Conservation (phyloP, 129 eudicot species). For the Saussurea involucrata region DNA sequence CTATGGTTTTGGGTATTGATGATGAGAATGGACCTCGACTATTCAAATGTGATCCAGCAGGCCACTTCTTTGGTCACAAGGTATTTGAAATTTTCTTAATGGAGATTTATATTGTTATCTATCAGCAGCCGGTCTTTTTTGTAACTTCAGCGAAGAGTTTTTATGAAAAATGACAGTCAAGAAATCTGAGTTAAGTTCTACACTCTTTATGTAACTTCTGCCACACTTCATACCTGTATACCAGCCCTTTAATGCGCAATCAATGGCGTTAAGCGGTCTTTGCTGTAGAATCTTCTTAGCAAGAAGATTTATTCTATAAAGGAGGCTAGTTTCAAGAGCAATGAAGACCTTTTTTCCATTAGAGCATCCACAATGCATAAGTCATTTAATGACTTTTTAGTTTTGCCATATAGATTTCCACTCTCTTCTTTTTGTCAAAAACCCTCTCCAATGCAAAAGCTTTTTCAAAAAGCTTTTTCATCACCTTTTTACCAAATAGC, state of each 20-base stretch:
- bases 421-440: too few relatives aligned
- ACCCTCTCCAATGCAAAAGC: too few relatives aligned
- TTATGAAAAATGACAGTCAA: neutral
- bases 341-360: too few relatives aligned
- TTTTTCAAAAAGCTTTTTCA: too few relatives aligned
- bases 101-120: neutral
- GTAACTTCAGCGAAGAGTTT: neutral
- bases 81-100: conserved; percentile 25
- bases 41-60: conserved; percentile 98
- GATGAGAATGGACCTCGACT: conserved; percentile 90
- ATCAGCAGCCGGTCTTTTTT: too few relatives aligned
- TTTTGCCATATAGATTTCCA: too few relatives aligned
- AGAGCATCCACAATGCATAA: too few relatives aligned
- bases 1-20: conserved; percentile 96
- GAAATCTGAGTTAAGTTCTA: neutral
- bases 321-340: neutral
- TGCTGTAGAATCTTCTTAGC: neutral
- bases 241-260: neutral
- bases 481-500: too few relatives aligned
- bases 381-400: too few relatives aligned
- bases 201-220: too few relatives aligned
- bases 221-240: neutral
- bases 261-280: neutral
- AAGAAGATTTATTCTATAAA: neutral
- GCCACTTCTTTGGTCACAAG: conserved; percentile 96